Evolutionary conservation across 805 yeast species (phyloP).

Genomic region (Cyberlindnera sargentensis): DNA sequence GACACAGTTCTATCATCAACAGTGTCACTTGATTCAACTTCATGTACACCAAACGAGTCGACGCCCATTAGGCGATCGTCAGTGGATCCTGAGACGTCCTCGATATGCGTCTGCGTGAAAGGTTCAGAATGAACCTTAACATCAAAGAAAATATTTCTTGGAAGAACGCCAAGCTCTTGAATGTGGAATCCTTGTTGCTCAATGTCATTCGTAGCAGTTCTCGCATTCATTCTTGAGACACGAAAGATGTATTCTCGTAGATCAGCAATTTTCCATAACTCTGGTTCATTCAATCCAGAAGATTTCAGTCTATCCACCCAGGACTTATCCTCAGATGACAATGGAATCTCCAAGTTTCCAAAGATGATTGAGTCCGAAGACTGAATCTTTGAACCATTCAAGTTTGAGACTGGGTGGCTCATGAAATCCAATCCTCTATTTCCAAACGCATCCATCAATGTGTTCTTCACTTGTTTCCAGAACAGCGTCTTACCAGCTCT

Average conservation of each 20-base stretch:
- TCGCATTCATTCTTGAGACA: slow-evolving; percentile 37
- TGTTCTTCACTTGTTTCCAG: slow-evolving; percentile 53
- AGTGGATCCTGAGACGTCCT: slow-evolving; percentile 6
- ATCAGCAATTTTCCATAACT: slow-evolving; percentile 76
- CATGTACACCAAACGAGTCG: slow-evolving; percentile 5
- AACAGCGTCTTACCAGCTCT: slow-evolving; percentile 63
- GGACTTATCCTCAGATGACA: slow-evolving; percentile 58
- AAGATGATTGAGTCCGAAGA: slow-evolving; percentile 27
- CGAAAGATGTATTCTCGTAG: slow-evolving; percentile 62
- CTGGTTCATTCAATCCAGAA: slow-evolving; percentile 66
- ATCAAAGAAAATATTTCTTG: slow-evolving; percentile 48
- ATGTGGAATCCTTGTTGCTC: slow-evolving; percentile 17
- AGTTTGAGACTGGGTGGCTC: slow-evolving; percentile 17
- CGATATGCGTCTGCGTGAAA: slow-evolving; percentile 7
- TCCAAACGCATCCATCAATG: slow-evolving; percentile 38
- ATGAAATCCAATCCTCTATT: slow-evolving; percentile 31
- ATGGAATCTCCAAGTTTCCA: slow-evolving; percentile 39
- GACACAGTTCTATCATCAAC: slow-evolving; percentile 9
- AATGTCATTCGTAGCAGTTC: slow-evolving; percentile 11
- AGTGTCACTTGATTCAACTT: not conserved
- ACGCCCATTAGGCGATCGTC: slow-evolving; percentile 9
- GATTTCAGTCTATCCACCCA: slow-evolving; percentile 69
- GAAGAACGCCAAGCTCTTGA: slow-evolving; percentile 33
- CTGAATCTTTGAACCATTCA: slow-evolving; percentile 6
- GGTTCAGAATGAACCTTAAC: slow-evolving; percentile 20